Conservation (phyloP, 805 yeast genomes). For the Maudiozyma barnettii region DNA sequence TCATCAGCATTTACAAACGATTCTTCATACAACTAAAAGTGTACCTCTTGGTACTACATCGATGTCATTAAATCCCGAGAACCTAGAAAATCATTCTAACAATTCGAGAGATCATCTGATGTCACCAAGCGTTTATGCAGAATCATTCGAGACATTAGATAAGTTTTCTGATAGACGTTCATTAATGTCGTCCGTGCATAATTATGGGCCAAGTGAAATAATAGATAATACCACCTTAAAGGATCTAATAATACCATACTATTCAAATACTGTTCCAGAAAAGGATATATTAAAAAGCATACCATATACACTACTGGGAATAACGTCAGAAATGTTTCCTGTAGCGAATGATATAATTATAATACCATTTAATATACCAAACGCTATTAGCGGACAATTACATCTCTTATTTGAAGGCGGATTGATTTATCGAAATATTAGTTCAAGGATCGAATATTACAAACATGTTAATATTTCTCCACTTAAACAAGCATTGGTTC, state of each 20-base stretch:
- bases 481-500: conserved; percentile 50
- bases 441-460: conserved; percentile 24
- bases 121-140: conserved; percentile 25
- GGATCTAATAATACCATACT: conserved; percentile 23
- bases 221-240: conserved; percentile 12
- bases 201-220: conserved; percentile 4
- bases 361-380: conserved; percentile 46
- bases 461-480: conserved; percentile 35
- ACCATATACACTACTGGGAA: conserved; percentile 49
- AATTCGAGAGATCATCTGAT: conserved; percentile 3
- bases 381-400: conserved; percentile 47
- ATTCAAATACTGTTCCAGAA: conserved; percentile 30
- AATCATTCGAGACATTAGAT: conserved; percentile 34
- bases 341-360: conserved; percentile 29
- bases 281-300: conserved; percentile 37
- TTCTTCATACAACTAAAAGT: conserved; percentile 2
- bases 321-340: conserved; percentile 49
- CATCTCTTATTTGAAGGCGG: conserved; percentile 62
- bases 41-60: neutral
- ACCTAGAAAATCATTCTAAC: conserved; percentile 1
- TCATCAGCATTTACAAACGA: conserved; percentile 12
- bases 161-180: conserved; percentile 33
- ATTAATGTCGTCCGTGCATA: conserved; percentile 21
- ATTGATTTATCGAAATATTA: conserved; percentile 46
- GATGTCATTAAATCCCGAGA: conserved; percentile 2